These are phyloP conservation scores for Myxozyma neotropica DNA, from an alignment of 805 yeast species.

Conservation along the genomic window DNA sequence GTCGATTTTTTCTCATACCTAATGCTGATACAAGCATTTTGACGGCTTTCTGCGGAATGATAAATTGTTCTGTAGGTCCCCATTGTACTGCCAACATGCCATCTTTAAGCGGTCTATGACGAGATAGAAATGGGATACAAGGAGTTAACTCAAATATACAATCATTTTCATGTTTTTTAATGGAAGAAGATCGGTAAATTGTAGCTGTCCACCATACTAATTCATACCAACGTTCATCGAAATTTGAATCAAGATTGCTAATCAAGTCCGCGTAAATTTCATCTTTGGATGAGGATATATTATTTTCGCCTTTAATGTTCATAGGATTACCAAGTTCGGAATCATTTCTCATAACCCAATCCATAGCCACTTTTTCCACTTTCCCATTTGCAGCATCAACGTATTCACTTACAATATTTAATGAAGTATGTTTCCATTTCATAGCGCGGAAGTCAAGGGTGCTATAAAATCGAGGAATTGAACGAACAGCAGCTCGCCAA, in stretches of 20 bases:
- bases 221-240: constrained; percentile 24
- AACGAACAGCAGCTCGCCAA: constrained; percentile 16
- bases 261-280: background rate
- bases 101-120: constrained; percentile 7
- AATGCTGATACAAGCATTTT: background rate
- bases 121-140: constrained; percentile 14
- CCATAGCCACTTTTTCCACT: background rate
- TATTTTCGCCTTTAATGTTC: background rate
- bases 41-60: constrained; percentile 13
- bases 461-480: constrained; percentile 10
- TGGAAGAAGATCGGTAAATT: background rate
- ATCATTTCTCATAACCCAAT: constrained; percentile 14
- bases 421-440: constrained; percentile 2
- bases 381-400: constrained; percentile 6
- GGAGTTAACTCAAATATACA: constrained; percentile 20
- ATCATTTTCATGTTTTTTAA: background rate
- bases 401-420: background rate
- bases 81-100: constrained; percentile 20
- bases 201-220: constrained; percentile 14
- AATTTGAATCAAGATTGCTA: background rate
- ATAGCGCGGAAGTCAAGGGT: constrained; percentile 5
- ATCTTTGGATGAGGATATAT: too few species aligned
- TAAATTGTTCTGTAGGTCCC: constrained; percentile 18
- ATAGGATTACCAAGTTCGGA: background rate
- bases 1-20: background rate